Conservation (phyloP, 352 stramenopile species). For the Phytophthora vignae region DNA sequence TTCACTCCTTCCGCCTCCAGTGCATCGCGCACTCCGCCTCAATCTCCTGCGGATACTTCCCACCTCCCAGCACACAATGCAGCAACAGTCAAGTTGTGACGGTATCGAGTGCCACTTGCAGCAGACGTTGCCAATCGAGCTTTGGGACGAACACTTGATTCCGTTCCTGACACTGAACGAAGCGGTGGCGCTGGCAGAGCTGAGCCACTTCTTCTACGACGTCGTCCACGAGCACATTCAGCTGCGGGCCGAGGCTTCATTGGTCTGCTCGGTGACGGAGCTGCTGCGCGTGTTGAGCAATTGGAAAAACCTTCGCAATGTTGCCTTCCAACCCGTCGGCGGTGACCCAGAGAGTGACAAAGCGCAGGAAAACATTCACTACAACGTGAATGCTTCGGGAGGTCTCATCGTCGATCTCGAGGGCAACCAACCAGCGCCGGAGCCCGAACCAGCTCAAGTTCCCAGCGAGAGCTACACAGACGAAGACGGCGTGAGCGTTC, state of each 20-base stretch:
- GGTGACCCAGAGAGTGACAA: slow-evolving; percentile 13
- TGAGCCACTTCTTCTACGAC: slow-evolving; percentile 60
- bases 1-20: neutral
- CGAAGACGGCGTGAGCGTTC: slow-evolving; percentile 29
- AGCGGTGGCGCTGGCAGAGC: slow-evolving; percentile 58
- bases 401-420: slow-evolving; percentile 32
- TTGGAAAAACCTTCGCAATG: slow-evolving; percentile 66
- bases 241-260: slow-evolving; percentile 48
- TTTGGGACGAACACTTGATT: slow-evolving; percentile 64
- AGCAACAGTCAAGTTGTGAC: slow-evolving; percentile 2
- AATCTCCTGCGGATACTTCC: slow-evolving; percentile 26
- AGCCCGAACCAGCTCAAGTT: slow-evolving; percentile 25
- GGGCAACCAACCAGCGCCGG: slow-evolving; percentile 29
- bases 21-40: slow-evolving; percentile 13
- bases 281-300: slow-evolving; percentile 44
- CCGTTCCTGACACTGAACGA: slow-evolving; percentile 65
- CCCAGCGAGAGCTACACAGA: slow-evolving; percentile 21
- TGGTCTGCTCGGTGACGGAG: slow-evolving; percentile 47
- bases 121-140: slow-evolving; percentile 49
- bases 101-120: slow-evolving; percentile 30
- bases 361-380: slow-evolving; percentile 42
- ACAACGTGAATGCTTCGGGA: slow-evolving; percentile 42
- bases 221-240: slow-evolving; percentile 59
- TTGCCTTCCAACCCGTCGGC: slow-evolving; percentile 66
- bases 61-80: slow-evolving; percentile 17